Conservation (phyloP, 768 basidiomycete species). For the Kwoniella shandongensis region DNA sequence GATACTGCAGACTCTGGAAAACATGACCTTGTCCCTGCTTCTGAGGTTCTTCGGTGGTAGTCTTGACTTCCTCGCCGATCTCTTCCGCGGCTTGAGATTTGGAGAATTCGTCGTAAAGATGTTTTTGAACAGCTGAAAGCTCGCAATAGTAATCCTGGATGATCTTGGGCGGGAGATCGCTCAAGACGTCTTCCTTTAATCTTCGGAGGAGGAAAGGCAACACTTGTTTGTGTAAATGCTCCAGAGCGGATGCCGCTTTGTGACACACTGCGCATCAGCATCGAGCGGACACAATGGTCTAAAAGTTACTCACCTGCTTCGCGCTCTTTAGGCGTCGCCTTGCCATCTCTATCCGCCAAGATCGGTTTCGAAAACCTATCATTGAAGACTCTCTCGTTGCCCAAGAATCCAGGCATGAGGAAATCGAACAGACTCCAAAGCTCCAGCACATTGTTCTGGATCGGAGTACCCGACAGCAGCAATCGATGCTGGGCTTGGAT, state of each 20-base stretch:
- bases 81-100: slow-evolving; percentile 69
- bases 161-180: slow-evolving; percentile 96
- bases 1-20: slow-evolving; percentile 94
- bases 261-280: slow-evolving; percentile 1
- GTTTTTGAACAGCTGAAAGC: slow-evolving; percentile 87
- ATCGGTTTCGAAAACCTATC: slow-evolving; percentile 96
- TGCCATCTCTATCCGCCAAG: slow-evolving; percentile 88
- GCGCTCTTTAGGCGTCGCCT: slow-evolving; percentile 73
- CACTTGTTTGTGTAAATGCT: slow-evolving; percentile 97
- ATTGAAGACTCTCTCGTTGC: slow-evolving; percentile 91
- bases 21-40: slow-evolving; percentile 71
- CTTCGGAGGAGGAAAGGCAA: slow-evolving; percentile 95
- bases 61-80: slow-evolving; percentile 66
- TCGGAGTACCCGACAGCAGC: slow-evolving; percentile 94
- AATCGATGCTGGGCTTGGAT: slow-evolving; percentile 88
- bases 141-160: slow-evolving; percentile 99
- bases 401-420: slow-evolving; percentile 97
- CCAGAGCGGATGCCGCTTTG: slow-evolving; percentile 85
- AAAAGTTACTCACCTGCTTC: slow-evolving; percentile 73
- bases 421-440: slow-evolving; percentile 99
- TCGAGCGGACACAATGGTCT: neutral
- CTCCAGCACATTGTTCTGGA: slow-evolving; percentile 98
- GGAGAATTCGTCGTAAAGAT: slow-evolving; percentile 90
- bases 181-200: slow-evolving; percentile 92
- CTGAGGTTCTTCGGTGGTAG: slow-evolving; percentile 48